Percentiles rank a stretch among this genome's conserved stretches.
phyloP scores from a whole-genome alignment of 208 protist species.

The Tritrichomonas foetus region DNA sequence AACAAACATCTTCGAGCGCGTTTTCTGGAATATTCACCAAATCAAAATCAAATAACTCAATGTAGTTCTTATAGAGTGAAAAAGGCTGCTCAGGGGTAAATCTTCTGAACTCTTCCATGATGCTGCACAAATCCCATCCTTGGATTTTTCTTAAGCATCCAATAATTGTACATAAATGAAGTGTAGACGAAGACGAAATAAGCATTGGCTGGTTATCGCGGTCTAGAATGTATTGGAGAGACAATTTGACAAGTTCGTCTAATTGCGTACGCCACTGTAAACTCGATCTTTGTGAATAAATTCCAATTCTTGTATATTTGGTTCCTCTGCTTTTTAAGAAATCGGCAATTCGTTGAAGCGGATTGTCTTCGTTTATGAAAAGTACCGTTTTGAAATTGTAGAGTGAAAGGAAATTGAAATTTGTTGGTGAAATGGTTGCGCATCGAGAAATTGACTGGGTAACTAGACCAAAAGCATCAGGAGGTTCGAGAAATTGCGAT shows the following conservation, averaged over 20 bases:
- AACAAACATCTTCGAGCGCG: too few species aligned
- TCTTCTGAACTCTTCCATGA: not conserved
- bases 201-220: not conserved
- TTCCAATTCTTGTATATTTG: not conserved
- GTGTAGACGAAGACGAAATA: not conserved
- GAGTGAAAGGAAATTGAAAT: not conserved
- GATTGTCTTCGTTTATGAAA: not conserved
- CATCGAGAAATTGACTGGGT: not conserved
- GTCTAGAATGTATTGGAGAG: conserved; percentile 15
- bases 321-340: not conserved
- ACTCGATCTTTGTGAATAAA: not conserved
- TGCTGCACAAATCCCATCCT: not conserved
- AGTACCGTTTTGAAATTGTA: conserved; percentile 24
- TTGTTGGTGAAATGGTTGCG: not conserved
- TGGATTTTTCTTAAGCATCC: conserved; percentile 18
- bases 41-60: conserved; percentile 35
- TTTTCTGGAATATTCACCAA: conserved; percentile 13
- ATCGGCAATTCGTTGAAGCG: not conserved
- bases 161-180: conserved; percentile 3
- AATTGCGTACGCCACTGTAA: not conserved
- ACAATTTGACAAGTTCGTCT: not conserved
- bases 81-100: not conserved
- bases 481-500: conserved; percentile 26
- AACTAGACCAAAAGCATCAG: not conserved
- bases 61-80: not conserved